These are phyloP conservation scores for Mycena pura DNA, from an alignment of 768 basidiomycete species.

Conservation along the genomic window DNA sequence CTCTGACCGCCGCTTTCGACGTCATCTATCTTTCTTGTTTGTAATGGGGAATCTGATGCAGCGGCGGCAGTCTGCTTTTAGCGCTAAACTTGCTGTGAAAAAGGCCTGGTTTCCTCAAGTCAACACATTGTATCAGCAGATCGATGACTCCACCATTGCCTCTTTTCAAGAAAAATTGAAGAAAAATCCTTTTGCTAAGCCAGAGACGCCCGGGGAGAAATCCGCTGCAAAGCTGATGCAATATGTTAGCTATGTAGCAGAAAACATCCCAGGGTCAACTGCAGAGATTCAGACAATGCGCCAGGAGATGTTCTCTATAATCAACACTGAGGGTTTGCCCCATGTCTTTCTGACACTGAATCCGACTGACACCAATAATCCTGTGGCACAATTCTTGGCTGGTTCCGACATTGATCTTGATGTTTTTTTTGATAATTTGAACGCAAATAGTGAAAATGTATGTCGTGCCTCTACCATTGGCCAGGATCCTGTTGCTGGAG, in stretches of 20 bases:
- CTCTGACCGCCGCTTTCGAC: conserved; percentile 19
- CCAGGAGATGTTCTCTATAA: conserved; percentile 13
- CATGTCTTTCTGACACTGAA: conserved; percentile 24
- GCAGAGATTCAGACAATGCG: conserved; percentile 20
- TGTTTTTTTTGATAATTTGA: conserved; percentile 17
- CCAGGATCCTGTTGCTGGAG: conserved; percentile 16
- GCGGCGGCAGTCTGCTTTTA: conserved; percentile 16
- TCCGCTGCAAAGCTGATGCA: conserved; percentile 16
- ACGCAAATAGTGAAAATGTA: background rate
- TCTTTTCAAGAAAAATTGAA: conserved; percentile 6
- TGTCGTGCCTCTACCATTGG: background rate
- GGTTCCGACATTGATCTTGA: conserved; percentile 28
- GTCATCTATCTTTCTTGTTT: conserved; percentile 23
- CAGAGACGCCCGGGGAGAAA: conserved; percentile 23
- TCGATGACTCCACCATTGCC: too few relatives aligned
- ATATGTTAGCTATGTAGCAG: conserved; percentile 25
- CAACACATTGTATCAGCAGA: conserved; percentile 4
- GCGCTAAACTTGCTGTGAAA: conserved; percentile 13
- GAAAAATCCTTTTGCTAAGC: conserved; percentile 16
- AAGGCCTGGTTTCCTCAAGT: conserved; percentile 22
- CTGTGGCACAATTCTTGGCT: conserved; percentile 26
- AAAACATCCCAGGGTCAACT: conserved; percentile 25
- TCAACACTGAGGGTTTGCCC: conserved; percentile 21
- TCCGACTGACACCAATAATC: conserved; percentile 28
- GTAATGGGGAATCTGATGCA: conserved; percentile 23